These are phyloP conservation scores for Starmerella sp. DNA, from an alignment of 805 yeast species.

Conservation along the genomic window DNA sequence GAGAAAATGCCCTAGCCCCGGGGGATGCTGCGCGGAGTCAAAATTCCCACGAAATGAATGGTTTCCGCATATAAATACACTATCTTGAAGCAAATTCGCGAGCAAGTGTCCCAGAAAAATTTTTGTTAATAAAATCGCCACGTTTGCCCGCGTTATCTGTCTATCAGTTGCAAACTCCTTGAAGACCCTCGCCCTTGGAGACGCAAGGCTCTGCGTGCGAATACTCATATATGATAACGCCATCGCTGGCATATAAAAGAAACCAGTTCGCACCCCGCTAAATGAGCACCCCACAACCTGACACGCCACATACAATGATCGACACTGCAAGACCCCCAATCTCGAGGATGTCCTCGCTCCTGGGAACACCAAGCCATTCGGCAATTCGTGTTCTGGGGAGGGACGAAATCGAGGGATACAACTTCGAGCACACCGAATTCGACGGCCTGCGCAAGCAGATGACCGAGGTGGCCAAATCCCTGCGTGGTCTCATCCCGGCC, in stretches of 20 bases:
- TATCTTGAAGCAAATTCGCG: background rate
- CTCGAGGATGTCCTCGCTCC: slow-evolving; percentile 17
- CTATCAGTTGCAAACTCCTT: background rate
- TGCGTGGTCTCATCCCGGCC: slow-evolving; percentile 90
- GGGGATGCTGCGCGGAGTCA: background rate
- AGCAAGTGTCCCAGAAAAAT: background rate
- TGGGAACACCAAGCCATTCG: slow-evolving; percentile 25
- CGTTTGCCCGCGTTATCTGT: background rate
- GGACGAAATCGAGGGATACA: slow-evolving; percentile 43
- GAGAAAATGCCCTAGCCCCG: background rate
- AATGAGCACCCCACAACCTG: background rate
- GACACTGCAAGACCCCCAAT: slow-evolving; percentile 8
- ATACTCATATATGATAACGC: background rate
- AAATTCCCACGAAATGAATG: background rate
- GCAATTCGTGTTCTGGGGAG: slow-evolving; percentile 21
- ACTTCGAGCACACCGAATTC: slow-evolving; percentile 47
- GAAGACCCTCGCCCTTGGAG: background rate
- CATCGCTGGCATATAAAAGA: background rate
- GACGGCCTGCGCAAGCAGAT: slow-evolving; percentile 72
- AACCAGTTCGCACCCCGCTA: background rate
- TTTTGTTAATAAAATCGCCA: background rate
- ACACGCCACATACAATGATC: background rate
- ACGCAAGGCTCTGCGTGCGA: background rate
- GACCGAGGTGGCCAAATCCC: slow-evolving; percentile 64
- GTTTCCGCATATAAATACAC: slow-evolving; percentile 1